These are phyloP conservation scores for Quercus engelmannii DNA, from an alignment of 306 rosid species.

Conservation along the genomic window DNA sequence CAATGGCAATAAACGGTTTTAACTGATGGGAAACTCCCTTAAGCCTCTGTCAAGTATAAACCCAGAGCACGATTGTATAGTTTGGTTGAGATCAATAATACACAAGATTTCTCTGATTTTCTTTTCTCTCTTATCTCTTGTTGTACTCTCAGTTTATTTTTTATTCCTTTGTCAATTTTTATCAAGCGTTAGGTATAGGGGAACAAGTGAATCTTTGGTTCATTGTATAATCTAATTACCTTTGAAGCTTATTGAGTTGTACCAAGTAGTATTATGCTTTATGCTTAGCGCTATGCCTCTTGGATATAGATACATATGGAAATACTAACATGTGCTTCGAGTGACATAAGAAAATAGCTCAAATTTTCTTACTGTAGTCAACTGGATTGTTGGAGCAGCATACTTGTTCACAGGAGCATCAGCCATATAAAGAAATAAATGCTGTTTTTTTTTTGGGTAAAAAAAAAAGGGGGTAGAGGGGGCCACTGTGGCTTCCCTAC, in stretches of 20 bases:
- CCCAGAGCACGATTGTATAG: no score
- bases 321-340: background rate
- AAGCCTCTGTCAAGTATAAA: no score
- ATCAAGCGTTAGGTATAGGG: background rate
- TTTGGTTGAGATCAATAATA: no score
- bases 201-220: background rate
- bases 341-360: background rate
- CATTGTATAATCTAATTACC: background rate
- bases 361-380: background rate
- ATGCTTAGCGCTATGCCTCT: background rate
- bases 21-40: no score
- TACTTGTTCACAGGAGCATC: constrained; percentile 13
- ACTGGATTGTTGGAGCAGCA: background rate
- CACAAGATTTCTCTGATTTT: no score
- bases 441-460: background rate
- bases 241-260: background rate
- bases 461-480: no score
- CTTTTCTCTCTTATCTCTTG: no score
- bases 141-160: no score
- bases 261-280: background rate
- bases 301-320: background rate
- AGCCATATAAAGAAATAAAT: constrained; percentile 1
- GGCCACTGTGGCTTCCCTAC: no score
- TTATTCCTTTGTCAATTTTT: no score
- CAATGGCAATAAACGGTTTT: no score